Evolutionary conservation across 805 yeast species (phyloP), one percentile per base, ranked within the genome.

Genomic region (Cyberlindnera mississippiensis): DNA sequence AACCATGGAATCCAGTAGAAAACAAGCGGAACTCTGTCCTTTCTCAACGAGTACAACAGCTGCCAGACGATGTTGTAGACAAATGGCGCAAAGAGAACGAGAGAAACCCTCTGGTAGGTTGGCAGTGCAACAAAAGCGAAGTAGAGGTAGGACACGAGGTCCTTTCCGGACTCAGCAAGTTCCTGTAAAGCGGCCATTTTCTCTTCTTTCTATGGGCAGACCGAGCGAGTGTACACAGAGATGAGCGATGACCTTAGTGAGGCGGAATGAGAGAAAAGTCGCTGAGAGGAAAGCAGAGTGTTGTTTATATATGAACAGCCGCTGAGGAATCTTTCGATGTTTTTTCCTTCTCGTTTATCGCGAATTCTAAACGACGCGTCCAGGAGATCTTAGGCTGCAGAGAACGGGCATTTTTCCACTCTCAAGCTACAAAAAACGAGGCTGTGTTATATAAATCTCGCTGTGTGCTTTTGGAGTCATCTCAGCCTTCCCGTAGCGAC

Each of bases 1-100:
- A 91, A 70, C 96, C 97, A 89, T 24, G 99, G 99, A 46, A 93
- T 71, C 84, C 89, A 82, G 69, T 93, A 82, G 58, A 85, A 87
- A 3, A 88, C 98, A 51, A 91, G 60, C 3, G 99, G 99, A 10
- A 80, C 96, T 42, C 96, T 72, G 64, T 88, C 95, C 42, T 69
- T 79, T 64, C 91, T 73, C 38, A 84, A 62, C n/a, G 86, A 78
- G 61, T 82, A 82, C 12, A 76, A 55, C 3, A 82, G 64, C 63
- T 85, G 93, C 82, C 82, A 83, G 18, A 72, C 54, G 27, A 82
- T 57, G 51, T 78, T 76, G 65, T 81, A 82, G 22, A 82, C 50
- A 57, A 85, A 80, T 12, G 93, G 93, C 11, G 63, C 44, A 14
- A 62, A 41, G 2, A 67, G 44, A 3, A 62, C 46, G 14, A 67